A percentile compares a stretch with the other conserved stretches of the same genome.
phyloP scores from a whole-genome alignment of 2,329 filamentous ascomycete species.

The Neoarthrinium moseri region DNA sequence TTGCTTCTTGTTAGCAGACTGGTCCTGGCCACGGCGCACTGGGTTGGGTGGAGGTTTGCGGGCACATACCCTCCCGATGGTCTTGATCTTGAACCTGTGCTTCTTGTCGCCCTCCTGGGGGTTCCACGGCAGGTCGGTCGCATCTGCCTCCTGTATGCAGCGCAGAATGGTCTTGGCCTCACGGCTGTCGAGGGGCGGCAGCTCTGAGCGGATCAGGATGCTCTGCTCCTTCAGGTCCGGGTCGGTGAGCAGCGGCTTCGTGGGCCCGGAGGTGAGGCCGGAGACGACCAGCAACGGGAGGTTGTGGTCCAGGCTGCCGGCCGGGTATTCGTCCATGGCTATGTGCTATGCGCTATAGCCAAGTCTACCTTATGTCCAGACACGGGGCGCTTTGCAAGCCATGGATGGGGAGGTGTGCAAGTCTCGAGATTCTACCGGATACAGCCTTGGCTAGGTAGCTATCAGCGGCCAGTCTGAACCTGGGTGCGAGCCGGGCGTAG shows the following conservation, averaged over 20 bases:
- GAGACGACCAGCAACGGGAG: conserved; percentile 81
- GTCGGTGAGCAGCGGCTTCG: conserved; percentile 38
- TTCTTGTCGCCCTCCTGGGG: conserved; percentile 49
- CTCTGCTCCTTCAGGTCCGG: conserved; percentile 56
- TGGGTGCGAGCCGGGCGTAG: too few relatives aligned
- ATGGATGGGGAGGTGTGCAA: neutral
- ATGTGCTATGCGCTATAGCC: too few relatives aligned
- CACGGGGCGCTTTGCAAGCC: too few relatives aligned
- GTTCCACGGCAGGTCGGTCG: conserved; percentile 65
- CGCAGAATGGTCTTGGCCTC: conserved; percentile 64
- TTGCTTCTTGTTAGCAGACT: conserved; percentile 14
- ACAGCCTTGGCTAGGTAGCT: too few relatives aligned
- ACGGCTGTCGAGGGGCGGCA: conserved; percentile 63
- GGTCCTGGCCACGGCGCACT: too few relatives aligned
- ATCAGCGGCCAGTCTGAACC: too few relatives aligned
- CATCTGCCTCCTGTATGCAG: conserved; percentile 66
- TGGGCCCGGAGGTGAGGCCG: conserved; percentile 58
- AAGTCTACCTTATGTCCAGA: too few relatives aligned
- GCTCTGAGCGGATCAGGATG: conserved; percentile 66
- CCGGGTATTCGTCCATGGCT: conserved; percentile 75
- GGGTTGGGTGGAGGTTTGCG: neutral
- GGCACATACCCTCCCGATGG: conserved; percentile 73
- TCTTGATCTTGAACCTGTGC: conserved; percentile 67
- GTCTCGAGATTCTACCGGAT: too few relatives aligned
- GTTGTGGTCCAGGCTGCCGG: conserved; percentile 81